A percentile compares a stretch with the other conserved stretches of the same genome.
phyloP scores from a whole-genome alignment of 306 rosid species.

The Acacia melanoxylon region DNA sequence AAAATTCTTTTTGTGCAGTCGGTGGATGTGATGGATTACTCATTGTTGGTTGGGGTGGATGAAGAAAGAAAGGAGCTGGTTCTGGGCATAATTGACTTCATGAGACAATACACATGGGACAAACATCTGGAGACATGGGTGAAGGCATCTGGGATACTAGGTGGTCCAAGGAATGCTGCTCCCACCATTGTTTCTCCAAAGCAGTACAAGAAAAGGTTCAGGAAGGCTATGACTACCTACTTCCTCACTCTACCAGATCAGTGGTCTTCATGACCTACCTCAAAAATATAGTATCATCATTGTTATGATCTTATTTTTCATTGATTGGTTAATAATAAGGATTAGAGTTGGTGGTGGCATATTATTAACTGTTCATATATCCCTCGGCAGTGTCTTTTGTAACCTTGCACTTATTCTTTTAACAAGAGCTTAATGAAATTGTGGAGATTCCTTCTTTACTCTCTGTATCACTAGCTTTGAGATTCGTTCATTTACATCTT shows the following conservation, averaged over 20 bases:
- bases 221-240: conserved; percentile 96
- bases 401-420: neutral
- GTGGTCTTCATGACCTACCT: conserved; percentile 52
- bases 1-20: conserved; percentile 56
- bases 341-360: conserved; percentile 19
- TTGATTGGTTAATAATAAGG: conserved; percentile 38
- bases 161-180: conserved; percentile 84
- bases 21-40: conserved; percentile 96
- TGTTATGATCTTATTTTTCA: conserved; percentile 1
- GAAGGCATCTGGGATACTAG: conserved; percentile 89
- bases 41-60: conserved; percentile 93
- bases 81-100: conserved; percentile 89
- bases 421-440: neutral
- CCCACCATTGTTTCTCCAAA: conserved; percentile 91
- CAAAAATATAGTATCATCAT: neutral
- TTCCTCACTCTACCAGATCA: conserved; percentile 93
- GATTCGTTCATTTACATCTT: neutral
- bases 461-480: neutral
- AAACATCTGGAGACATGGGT: conserved; percentile 99
- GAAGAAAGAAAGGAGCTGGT: conserved; percentile 88
- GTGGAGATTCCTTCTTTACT: conserved; percentile 3
- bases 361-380: conserved; percentile 33
- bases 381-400: conserved; percentile 25
- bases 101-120: conserved; percentile 99
- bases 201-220: conserved; percentile 92